A percentile compares a stretch with the other conserved stretches of the same genome.
These are phyloP conservation scores for Cadophora sp. DNA, from an alignment of 2,329 filamentous ascomycete genomes.

Conservation along the genomic window DNA sequence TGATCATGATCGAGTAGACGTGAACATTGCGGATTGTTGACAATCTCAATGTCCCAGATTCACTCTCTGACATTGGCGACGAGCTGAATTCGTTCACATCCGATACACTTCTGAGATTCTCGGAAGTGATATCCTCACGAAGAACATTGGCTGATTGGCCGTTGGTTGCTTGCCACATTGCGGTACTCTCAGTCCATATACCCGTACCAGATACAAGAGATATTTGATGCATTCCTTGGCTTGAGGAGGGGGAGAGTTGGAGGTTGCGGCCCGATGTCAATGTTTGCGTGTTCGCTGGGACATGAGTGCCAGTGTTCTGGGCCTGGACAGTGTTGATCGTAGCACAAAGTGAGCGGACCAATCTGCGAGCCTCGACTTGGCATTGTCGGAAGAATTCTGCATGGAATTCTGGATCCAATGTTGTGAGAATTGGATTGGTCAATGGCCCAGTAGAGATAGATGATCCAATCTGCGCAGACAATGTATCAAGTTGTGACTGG, in stretches of 20 bases:
- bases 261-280: conserved; percentile 24
- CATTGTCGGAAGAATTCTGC: conserved; percentile 23
- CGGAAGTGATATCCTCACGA: background rate
- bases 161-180: conserved; percentile 13
- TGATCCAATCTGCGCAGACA: conserved; percentile 10
- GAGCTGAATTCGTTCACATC: background rate
- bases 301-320: conserved; percentile 10
- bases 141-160: background rate
- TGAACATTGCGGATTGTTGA: background rate
- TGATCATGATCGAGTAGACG: background rate
- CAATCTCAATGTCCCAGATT: conserved; percentile 2
- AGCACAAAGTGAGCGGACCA: conserved; percentile 23
- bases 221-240: background rate
- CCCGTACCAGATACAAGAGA: conserved; percentile 14
- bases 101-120: background rate
- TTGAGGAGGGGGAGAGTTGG: conserved; percentile 14
- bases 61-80: conserved; percentile 6
- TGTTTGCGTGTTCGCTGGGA: conserved; percentile 3
- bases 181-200: conserved; percentile 20
- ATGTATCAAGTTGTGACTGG: conserved; percentile 9
- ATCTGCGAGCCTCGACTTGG: conserved; percentile 19
- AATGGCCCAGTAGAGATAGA: background rate
- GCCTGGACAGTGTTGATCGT: conserved; percentile 20
- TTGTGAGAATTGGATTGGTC: conserved; percentile 12
- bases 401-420: conserved; percentile 16